phyloP scores from a whole-genome alignment of 768 basidiomycete genomes.

The Pulveroboletus frians region DNA sequence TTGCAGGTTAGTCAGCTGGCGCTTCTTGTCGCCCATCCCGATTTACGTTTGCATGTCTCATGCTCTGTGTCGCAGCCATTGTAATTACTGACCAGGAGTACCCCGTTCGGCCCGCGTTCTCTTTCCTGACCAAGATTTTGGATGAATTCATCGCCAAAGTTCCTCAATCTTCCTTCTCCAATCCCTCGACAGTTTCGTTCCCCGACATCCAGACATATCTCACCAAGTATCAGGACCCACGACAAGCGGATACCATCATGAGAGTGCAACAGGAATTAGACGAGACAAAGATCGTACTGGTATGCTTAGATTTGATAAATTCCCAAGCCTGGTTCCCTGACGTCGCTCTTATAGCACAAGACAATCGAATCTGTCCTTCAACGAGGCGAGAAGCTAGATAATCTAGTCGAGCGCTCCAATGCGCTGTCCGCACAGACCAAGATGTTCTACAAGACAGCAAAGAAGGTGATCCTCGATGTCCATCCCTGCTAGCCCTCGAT shows the following conservation, averaged over 20 bases:
- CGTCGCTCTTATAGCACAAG: slow-evolving; percentile 67
- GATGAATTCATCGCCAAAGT: slow-evolving; percentile 88
- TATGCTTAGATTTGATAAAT: slow-evolving; percentile 36
- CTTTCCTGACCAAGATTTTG: slow-evolving; percentile 84
- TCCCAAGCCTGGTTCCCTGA: not conserved
- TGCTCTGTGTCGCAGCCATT: slow-evolving; percentile 49
- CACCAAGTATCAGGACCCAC: slow-evolving; percentile 93
- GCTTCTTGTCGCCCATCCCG: not conserved
- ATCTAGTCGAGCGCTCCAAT: slow-evolving; percentile 89
- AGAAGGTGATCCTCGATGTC: slow-evolving; percentile 64
- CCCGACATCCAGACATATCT: slow-evolving; percentile 72
- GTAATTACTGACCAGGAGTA: slow-evolving; percentile 96
- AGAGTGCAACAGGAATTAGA: slow-evolving; percentile 96
- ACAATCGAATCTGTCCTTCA: slow-evolving; percentile 97
- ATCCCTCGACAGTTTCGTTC: slow-evolving; percentile 68
- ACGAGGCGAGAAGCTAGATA: slow-evolving; percentile 94
- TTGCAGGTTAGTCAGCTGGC: slow-evolving; percentile 58
- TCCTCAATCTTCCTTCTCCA: slow-evolving; percentile 62
- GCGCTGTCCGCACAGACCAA: slow-evolving; percentile 86
- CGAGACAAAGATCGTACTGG: slow-evolving; percentile 98
- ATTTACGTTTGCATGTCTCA: slow-evolving; percentile 4
- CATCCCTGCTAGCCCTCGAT: not conserved
- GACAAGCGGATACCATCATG: slow-evolving; percentile 97
- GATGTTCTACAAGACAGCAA: slow-evolving; percentile 99
- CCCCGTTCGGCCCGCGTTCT: slow-evolving; percentile 94